phyloP scores from a whole-genome alignment of 306 rosid genomes.

The Myrica gale region DNA sequence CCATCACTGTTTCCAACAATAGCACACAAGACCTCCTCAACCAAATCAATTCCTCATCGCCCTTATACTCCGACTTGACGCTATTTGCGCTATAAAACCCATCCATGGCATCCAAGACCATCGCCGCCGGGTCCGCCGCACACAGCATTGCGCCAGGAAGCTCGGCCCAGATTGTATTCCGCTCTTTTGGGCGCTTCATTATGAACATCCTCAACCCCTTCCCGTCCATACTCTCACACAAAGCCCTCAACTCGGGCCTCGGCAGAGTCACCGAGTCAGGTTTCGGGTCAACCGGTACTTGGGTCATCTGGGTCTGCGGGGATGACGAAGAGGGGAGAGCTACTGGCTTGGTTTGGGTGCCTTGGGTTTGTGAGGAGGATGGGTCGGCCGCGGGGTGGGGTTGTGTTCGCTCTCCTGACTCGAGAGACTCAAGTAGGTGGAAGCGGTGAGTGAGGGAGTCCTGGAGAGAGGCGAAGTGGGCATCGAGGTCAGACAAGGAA shows the following conservation, averaged over 20 bases:
- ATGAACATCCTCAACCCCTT: slow-evolving; percentile 57
- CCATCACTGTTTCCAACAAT: slow-evolving; percentile 54
- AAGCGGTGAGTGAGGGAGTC: slow-evolving; percentile 47
- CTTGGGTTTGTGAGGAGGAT: not conserved
- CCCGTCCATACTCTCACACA: slow-evolving; percentile 65
- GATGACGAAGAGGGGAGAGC: slow-evolving; percentile 18
- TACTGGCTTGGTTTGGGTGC: slow-evolving; percentile 15
- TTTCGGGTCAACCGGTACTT: slow-evolving; percentile 1
- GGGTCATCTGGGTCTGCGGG: slow-evolving; percentile 1
- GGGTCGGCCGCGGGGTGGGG: slow-evolving; percentile 1
- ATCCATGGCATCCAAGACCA: slow-evolving; percentile 63
- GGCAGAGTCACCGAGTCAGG: slow-evolving; percentile 24
- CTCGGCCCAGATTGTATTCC: slow-evolving; percentile 41
- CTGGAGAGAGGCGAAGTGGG: slow-evolving; percentile 54
- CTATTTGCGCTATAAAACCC: slow-evolving; percentile 34
- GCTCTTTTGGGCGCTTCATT: slow-evolving; percentile 27
- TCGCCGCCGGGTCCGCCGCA: slow-evolving; percentile 47
- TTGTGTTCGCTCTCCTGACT: slow-evolving; percentile 3
- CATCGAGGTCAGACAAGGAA: slow-evolving; percentile 64
- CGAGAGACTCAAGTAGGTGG: slow-evolving; percentile 53
- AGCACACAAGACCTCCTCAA: slow-evolving; percentile 51
- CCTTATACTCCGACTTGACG: slow-evolving; percentile 11
- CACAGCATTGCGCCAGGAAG: slow-evolving; percentile 44
- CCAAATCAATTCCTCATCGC: slow-evolving; percentile 29
- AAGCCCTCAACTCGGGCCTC: slow-evolving; percentile 37